Evolutionary conservation across 169 alveolate genomes (phyloP).

Genomic region (Perkinsus olseni): DNA sequence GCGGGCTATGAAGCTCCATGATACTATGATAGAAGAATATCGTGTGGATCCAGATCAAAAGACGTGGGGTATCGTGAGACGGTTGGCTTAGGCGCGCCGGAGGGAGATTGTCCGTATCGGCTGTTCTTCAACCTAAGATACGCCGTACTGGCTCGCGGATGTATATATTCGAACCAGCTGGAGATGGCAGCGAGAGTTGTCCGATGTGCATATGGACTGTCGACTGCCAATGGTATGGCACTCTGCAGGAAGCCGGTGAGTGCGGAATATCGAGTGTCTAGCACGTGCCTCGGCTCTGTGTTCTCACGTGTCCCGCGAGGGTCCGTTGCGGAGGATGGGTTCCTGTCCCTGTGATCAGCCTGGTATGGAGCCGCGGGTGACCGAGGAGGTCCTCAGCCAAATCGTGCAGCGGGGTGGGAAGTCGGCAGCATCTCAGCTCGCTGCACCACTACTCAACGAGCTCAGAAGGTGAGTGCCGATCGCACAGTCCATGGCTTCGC

Average conservation of each 20-base stretch:
- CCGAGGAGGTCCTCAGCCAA: neutral
- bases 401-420: neutral
- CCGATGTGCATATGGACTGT: neutral
- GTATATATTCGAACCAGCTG: neutral
- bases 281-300: no score
- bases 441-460: neutral
- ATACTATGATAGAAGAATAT: neutral
- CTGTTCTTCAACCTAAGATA: no score
- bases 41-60: neutral
- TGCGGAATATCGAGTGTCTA: neutral
- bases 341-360: neutral
- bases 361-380: neutral
- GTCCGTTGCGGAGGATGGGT: no score
- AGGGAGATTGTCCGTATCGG: no score
- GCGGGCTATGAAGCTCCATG: neutral
- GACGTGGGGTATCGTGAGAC: neutral
- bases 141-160: neutral
- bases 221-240: neutral
- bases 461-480: neutral
- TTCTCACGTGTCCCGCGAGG: no score
- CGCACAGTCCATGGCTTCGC: neutral
- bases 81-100: no score
- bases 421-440: neutral
- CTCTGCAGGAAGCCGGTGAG: neutral
- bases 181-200: neutral